Conservation (phyloP, 192 early-diverging fungal genomes). For the Coemansia nantahalensis region DNA sequence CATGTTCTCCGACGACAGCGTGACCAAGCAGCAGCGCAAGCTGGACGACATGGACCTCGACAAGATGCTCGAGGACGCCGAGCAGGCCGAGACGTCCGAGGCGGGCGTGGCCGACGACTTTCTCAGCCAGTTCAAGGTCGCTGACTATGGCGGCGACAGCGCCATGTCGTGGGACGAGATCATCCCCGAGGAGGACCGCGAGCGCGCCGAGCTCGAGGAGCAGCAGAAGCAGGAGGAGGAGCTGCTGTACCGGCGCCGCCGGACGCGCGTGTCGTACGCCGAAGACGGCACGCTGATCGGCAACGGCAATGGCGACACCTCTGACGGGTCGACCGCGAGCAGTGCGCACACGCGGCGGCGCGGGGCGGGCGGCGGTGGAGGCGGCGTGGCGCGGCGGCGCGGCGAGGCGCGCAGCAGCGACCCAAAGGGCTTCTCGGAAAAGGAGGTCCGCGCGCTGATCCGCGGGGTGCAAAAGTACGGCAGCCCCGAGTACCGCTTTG, state of each 20-base stretch:
- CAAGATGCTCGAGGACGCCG: constrained; percentile 94
- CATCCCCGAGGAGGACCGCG: constrained; percentile 84
- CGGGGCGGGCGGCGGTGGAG: constrained; percentile 14
- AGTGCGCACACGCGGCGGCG: constrained; percentile 21
- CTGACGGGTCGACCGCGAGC: constrained; percentile 36
- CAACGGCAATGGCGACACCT: constrained; percentile 26
- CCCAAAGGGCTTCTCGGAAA: constrained; percentile 61
- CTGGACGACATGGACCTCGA: constrained; percentile 96
- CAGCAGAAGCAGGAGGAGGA: constrained; percentile 61
- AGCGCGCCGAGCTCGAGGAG: constrained; percentile 65
- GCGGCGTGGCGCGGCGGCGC: constrained; percentile 23
- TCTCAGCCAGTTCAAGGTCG: constrained; percentile 88
- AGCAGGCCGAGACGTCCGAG: constrained; percentile 77
- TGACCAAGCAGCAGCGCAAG: constrained; percentile 62
- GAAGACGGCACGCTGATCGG: constrained; percentile 55
- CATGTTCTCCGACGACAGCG: constrained; percentile 78
- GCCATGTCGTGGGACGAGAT: constrained; percentile 92
- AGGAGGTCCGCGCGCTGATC: constrained; percentile 80
- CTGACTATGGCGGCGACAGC: constrained; percentile 70
- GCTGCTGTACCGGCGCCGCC: constrained; percentile 56
- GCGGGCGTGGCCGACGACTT: constrained; percentile 85
- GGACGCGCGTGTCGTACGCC: constrained; percentile 63
- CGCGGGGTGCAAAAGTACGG: constrained; percentile 83
- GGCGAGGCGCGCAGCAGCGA: constrained; percentile 34
- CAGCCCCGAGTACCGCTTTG: constrained; percentile 71